A percentile compares a stretch with the other conserved stretches of the same genome.
Evolutionary conservation across 139 green algal genomes (phyloP).

Genomic region (Micractinium conductrix): DNA sequence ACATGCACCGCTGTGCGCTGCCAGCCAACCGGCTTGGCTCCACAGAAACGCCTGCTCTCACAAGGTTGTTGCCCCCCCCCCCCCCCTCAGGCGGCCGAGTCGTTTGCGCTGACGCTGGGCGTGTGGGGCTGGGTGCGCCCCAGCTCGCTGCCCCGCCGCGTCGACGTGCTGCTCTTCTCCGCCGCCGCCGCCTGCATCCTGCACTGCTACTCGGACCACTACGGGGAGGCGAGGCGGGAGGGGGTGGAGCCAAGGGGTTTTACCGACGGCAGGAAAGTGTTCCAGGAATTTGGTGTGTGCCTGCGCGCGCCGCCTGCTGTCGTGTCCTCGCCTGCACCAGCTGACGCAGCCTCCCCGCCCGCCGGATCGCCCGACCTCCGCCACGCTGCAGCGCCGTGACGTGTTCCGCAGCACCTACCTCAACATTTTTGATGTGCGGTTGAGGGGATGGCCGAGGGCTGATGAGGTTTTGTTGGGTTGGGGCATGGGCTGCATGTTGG

Average conservation of each 20-base stretch:
- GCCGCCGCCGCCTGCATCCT: constrained; percentile 82
- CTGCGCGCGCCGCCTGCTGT: neutral
- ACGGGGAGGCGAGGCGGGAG: neutral
- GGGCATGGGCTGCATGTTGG: too few species aligned
- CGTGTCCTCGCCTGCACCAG: neutral
- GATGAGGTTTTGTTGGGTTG: too few species aligned
- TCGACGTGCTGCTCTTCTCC: constrained; percentile 88
- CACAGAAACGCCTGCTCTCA: neutral
- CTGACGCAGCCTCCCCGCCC: neutral
- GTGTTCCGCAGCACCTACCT: constrained; percentile 95
- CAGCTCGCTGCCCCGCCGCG: constrained; percentile 43
- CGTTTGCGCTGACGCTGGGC: constrained; percentile 65
- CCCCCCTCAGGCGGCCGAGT: constrained; percentile 66
- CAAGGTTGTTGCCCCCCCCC: too few species aligned
- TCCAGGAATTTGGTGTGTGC: too few species aligned
- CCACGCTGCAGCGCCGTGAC: constrained; percentile 69
- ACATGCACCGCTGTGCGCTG: too few species aligned
- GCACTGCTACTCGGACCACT: constrained; percentile 83
- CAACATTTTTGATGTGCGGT: constrained; percentile 85
- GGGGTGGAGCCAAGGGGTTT: too few species aligned
- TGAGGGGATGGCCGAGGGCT: too few species aligned
- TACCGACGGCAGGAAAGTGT: too few species aligned
- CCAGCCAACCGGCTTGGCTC: too few species aligned
- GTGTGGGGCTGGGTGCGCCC: constrained; percentile 56
- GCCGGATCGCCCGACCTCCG: too few species aligned